Base-by-base conservation (phyloP, 2,329 filamentous ascomycete genomes). In the Sporothrix luriei region DNA sequence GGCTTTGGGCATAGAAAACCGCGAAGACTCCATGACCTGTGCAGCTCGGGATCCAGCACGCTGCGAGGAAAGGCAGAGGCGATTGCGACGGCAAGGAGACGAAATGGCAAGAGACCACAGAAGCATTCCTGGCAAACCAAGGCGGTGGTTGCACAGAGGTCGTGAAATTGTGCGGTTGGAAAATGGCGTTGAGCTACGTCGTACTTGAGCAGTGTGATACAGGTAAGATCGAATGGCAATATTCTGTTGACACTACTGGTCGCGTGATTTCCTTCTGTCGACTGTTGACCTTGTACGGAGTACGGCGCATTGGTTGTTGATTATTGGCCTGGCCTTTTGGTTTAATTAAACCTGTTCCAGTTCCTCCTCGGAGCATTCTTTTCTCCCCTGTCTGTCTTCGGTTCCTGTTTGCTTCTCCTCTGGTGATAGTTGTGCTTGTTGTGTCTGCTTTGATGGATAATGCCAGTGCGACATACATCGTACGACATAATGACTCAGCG, bases 91-190 rank as follows among this genome's bases (percentile, higher is more conserved):
- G 40, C 61, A 49, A 66, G 24, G 14, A 54, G 24, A 16, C 4
- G 38, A 46, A 62, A 62, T 62, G 46, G 57, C 57, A 21, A 46
- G 57, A 62, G 57, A 46, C 21, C 57, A 46, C 57, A 62, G 33
- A 43, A 46, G 38, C 57, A 62, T 66, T 54, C 48, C 33, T 52
- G 16, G 11, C 64, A 66, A 66, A 66, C 55, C 29, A 33, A 66
- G 52, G 64, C 29, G 29, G 40, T 55, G 29, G 49, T 66, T 13
- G 49, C 49, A 66, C 64, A 66, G 10, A 66, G 26, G 46, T 21
- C 7, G 29, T 49, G 24, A 52, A 26, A 52, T 66, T 66, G 48
- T 13, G 29, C 29, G 26, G 9, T 40, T 49, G 24, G 16, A 64
- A 43, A 64, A n/a, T 64, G 61, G 33, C 16, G 43, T 48, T 49